Conservation (phyloP, 2,329 filamentous ascomycete genomes). For the Daldinia sp. region DNA sequence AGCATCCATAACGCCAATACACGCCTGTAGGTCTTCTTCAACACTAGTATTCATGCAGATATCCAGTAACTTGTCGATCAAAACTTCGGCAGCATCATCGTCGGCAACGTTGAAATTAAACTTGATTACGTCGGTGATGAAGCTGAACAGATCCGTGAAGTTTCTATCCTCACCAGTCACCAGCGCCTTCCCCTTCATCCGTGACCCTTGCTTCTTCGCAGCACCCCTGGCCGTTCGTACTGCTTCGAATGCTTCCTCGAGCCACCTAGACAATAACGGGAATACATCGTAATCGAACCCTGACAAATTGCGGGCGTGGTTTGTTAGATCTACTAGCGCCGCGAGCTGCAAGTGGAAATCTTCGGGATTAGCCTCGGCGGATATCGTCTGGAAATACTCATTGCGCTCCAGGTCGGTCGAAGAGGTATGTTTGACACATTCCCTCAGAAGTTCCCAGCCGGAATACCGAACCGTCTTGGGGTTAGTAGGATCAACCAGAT, state of each 20-base stretch:
- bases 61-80: constrained; percentile 69
- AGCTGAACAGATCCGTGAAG: constrained; percentile 69
- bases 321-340: constrained; percentile 68
- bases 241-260: constrained; percentile 63
- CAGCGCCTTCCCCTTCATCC: constrained; percentile 53
- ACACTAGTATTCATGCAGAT: constrained; percentile 75
- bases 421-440: constrained; percentile 69
- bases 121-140: constrained; percentile 74
- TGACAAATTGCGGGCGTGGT: constrained; percentile 66
- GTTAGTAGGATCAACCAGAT: constrained; percentile 67
- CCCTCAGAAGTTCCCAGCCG: constrained; percentile 72
- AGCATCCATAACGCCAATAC: constrained; percentile 73
- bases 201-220: constrained; percentile 60
- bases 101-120: constrained; percentile 76
- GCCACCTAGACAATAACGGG: constrained; percentile 68
- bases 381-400: constrained; percentile 71
- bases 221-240: constrained; percentile 59
- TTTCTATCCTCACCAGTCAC: constrained; percentile 65
- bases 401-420: constrained; percentile 72
- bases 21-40: constrained; percentile 70
- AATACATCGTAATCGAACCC: constrained; percentile 74
- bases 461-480: constrained; percentile 61
- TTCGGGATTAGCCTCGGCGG: constrained; percentile 62
- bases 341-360: constrained; percentile 74
- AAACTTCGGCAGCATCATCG: constrained; percentile 65